phyloP scores from a whole-genome alignment of 805 yeast species.

The Blastobotrys mokoenaii region DNA sequence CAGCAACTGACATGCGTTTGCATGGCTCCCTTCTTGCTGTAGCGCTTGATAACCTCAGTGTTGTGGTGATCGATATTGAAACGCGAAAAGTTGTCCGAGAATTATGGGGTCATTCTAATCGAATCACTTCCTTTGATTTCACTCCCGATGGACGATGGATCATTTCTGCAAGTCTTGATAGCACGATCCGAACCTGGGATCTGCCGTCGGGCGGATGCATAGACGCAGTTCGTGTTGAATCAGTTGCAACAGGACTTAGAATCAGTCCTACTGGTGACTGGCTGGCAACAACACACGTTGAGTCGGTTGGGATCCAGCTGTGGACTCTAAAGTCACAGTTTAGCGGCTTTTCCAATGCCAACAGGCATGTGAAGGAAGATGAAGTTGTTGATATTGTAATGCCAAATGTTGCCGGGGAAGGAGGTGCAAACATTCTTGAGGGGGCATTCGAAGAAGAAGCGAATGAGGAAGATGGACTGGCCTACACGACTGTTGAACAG shows the following conservation, averaged over 20 bases:
- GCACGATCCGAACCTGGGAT: slow-evolving; percentile 93
- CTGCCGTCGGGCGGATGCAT: slow-evolving; percentile 95
- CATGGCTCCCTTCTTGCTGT: slow-evolving; percentile 80
- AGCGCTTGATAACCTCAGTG: slow-evolving; percentile 77
- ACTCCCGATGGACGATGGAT: slow-evolving; percentile 96
- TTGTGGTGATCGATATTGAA: slow-evolving; percentile 72
- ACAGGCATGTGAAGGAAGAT: slow-evolving; percentile 66
- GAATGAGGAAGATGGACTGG: slow-evolving; percentile 26
- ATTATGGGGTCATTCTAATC: slow-evolving; percentile 80
- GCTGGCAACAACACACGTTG: slow-evolving; percentile 86
- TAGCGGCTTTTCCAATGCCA: slow-evolving; percentile 48
- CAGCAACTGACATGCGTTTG: slow-evolving; percentile 68
- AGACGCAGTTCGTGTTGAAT: slow-evolving; percentile 74
- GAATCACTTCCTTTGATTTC: slow-evolving; percentile 82
- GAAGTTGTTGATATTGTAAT: slow-evolving; percentile 39
- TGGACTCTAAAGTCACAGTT: slow-evolving; percentile 93
- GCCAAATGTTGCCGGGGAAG: slow-evolving; percentile 76
- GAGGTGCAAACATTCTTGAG: slow-evolving; percentile 60
- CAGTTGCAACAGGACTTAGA: slow-evolving; percentile 72
- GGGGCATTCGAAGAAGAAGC: slow-evolving; percentile 57
- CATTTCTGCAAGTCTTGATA: slow-evolving; percentile 71
- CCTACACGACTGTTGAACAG: slow-evolving; percentile 41
- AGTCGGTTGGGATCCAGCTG: slow-evolving; percentile 78
- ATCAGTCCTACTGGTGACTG: slow-evolving; percentile 84
- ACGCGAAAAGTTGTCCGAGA: slow-evolving; percentile 81